Conservation (phyloP, 306 rosid genomes). For the peach (Prunus persica) region Prunus_persica_NCBIv2 NC_034012.1:22688001-22688500, state of each 20-base stretch:
- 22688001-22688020: neutral
- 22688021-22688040: neutral
- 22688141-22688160: neutral
- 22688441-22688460: conserved; percentile 90
- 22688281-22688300: neutral
- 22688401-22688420: conserved; percentile 82
- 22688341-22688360: neutral
- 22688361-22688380: conserved; percentile 23
- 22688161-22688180: neutral
- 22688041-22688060: neutral
- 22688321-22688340: too few relatives aligned
- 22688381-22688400: conserved; percentile 99
- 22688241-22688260: neutral
- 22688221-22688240: neutral
- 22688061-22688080: neutral
- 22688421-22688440: conserved; percentile 90
- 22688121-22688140: neutral
- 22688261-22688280: neutral
- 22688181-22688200: neutral
- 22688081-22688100: neutral
- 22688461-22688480: conserved; percentile 89
- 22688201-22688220: neutral
- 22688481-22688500: conserved; percentile 78
- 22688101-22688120: neutral
- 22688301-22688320: too few relatives aligned